Conservation (phyloP, 148 eudicot species). For the Selenicereus undatus region DNA sequence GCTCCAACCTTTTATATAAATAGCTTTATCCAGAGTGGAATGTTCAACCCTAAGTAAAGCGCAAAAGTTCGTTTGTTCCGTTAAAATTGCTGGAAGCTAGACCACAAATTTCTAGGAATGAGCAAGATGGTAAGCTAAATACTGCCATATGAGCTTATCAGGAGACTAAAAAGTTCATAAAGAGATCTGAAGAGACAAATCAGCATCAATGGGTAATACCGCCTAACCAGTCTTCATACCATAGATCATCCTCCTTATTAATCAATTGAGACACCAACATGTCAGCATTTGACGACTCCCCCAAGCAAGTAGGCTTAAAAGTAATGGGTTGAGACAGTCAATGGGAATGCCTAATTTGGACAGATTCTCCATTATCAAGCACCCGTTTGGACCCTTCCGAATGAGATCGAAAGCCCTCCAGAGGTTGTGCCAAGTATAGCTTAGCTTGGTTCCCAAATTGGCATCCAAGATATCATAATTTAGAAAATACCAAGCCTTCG, state of each 20-base stretch:
- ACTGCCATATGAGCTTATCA: not conserved
- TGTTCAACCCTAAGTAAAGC: not conserved
- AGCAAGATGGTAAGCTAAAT: no score
- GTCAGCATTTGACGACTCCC: not conserved
- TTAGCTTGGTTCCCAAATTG: not conserved
- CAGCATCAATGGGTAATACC: not conserved
- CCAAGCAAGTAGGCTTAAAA: not conserved
- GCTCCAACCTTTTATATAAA: not conserved
- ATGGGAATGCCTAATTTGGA: not conserved
- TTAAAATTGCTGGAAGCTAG: no score
- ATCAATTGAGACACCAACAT: not conserved
- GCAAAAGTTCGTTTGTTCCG: not conserved
- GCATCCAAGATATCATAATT: no score
- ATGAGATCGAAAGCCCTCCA: not conserved
- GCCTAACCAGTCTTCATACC: not conserved
- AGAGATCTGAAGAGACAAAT: not conserved
- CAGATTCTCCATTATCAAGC: not conserved
- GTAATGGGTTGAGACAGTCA: not conserved
- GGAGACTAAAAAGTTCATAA: not conserved
- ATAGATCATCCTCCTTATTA: not conserved
- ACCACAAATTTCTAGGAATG: no score
- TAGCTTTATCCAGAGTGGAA: not conserved
- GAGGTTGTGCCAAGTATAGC: not conserved
- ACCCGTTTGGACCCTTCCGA: not conserved
- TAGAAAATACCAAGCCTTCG: no score